Evolutionary conservation across 1,139 yeast species (phyloP).

Genomic region (Kodamaea anthophila): DNA sequence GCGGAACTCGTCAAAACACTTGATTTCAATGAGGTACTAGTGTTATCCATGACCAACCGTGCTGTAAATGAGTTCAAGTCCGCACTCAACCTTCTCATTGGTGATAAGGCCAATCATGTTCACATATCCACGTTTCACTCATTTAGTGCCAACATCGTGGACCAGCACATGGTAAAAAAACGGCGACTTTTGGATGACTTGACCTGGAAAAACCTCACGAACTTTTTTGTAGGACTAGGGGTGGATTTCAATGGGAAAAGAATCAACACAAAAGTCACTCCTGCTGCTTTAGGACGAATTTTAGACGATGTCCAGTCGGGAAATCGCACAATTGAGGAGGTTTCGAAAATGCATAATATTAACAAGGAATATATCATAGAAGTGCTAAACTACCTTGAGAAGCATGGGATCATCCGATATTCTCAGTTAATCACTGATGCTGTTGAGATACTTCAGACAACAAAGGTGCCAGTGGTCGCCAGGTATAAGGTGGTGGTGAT

Average conservation of each 20-base stretch:
- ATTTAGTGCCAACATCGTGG: constrained; percentile 46
- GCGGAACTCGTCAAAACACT: constrained; percentile 39
- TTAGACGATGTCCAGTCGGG: constrained; percentile 29
- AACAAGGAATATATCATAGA: constrained; percentile 15
- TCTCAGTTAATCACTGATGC: constrained; percentile 32
- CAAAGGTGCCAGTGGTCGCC: constrained; percentile 19
- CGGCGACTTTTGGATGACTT: constrained; percentile 44
- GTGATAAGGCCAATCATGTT: constrained; percentile 27
- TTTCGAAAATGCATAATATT: constrained; percentile 20
- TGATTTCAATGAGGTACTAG: constrained; percentile 50
- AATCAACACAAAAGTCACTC: constrained; percentile 20
- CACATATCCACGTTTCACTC: constrained; percentile 60
- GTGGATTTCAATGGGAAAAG: constrained; percentile 19
- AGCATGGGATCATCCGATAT: constrained; percentile 32
- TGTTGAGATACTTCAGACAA: constrained; percentile 16
- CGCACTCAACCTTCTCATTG: constrained; percentile 30
- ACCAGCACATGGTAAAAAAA: constrained; percentile 26
- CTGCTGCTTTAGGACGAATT: constrained; percentile 26
- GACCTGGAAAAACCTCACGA: constrained; percentile 43
- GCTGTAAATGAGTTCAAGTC: constrained; percentile 51
- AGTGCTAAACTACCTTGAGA: constrained; percentile 13
- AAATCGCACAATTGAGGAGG: constrained; percentile 18
- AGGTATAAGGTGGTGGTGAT: constrained; percentile 42
- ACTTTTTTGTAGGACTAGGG: constrained; percentile 24
- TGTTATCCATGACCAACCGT: constrained; percentile 65